phyloP scores from a whole-genome alignment of 805 yeast species.

The Jamesozyma hellenica region DNA sequence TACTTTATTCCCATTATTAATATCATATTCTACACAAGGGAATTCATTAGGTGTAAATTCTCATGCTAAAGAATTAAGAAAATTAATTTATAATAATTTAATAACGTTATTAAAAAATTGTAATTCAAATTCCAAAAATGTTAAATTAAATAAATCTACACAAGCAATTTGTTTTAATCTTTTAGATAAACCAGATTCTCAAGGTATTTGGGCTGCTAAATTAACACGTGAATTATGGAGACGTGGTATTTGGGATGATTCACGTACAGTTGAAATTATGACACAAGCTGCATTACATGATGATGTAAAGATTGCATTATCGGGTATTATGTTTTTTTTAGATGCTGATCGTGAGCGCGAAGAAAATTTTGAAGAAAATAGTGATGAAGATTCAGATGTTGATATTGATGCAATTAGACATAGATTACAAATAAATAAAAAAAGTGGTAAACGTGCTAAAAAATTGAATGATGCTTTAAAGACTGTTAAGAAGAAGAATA shows the following conservation, averaged over 20 bases:
- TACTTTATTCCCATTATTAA: conserved; percentile 75
- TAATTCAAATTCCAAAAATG: conserved; percentile 83
- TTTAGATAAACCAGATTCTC: conserved; percentile 67
- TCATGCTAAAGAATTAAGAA: conserved; percentile 74
- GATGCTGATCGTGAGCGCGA: conserved; percentile 83
- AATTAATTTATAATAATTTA: conserved; percentile 70
- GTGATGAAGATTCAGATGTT: conserved; percentile 62
- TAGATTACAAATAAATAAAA: conserved; percentile 74
- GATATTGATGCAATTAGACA: conserved; percentile 71
- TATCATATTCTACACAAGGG: conserved; percentile 47
- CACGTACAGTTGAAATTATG: conserved; percentile 95
- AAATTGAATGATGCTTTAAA: conserved; percentile 69
- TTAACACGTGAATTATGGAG: conserved; percentile 94
- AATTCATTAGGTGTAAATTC: conserved; percentile 38
- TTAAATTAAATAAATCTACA: conserved; percentile 77
- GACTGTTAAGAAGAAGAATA: conserved; percentile 52
- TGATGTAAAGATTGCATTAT: conserved; percentile 73
- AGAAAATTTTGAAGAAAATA: conserved; percentile 65
- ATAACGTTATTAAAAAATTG: conserved; percentile 70
- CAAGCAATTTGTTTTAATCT: conserved; percentile 87
- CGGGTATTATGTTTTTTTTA: conserved; percentile 84
- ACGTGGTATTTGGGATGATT: conserved; percentile 96
- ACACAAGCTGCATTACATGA: conserved; percentile 87
- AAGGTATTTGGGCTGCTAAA: conserved; percentile 94
- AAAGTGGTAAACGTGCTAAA: conserved; percentile 67